Conservation (phyloP, 2,329 filamentous ascomycete genomes). For the Nemania bipapillata region DNA sequence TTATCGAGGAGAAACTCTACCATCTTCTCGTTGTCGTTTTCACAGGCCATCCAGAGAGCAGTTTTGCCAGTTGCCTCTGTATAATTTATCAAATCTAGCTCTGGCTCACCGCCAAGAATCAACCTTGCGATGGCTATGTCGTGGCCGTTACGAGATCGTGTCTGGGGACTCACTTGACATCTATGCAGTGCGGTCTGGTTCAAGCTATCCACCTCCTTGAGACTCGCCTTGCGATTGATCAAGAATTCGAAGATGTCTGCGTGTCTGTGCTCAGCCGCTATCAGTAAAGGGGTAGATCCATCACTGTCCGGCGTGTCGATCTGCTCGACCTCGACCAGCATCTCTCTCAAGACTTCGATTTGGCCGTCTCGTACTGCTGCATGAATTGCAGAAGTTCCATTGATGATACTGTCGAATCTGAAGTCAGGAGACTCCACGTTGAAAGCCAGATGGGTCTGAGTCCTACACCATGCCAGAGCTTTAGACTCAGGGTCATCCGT, state of each 20-base stretch:
- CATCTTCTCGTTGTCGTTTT: constrained; percentile 9
- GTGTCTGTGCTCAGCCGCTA: constrained; percentile 9
- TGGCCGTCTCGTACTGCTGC: constrained; percentile 9
- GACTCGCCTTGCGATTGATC: constrained; percentile 1
- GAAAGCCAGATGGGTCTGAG: constrained; percentile 12
- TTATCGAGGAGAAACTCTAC: constrained; percentile 13
- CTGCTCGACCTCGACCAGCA: constrained; percentile 17
- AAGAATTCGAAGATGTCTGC: constrained; percentile 12
- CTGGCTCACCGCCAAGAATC: not conserved
- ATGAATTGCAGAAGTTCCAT: constrained; percentile 15
- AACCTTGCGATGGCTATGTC: constrained; percentile 10
- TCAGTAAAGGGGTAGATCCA: constrained; percentile 12
- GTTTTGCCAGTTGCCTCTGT: constrained; percentile 12
- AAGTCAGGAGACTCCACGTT: constrained; percentile 6
- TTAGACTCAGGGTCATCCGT: not conserved
- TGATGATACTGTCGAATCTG: constrained; percentile 6
- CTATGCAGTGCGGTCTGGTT: constrained; percentile 10
- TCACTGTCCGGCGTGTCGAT: constrained; percentile 6
- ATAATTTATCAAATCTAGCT: not conserved
- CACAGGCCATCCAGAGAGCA: constrained; percentile 12
- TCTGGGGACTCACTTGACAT: constrained; percentile 4
- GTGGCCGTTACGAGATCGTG: not conserved
- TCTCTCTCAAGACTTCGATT: constrained; percentile 11
- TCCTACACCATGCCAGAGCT: constrained; percentile 13
- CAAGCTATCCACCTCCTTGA: not conserved